phyloP scores from a whole-genome alignment of 139 green algal species.

The Chlamydomonas schloesseri region DNA sequence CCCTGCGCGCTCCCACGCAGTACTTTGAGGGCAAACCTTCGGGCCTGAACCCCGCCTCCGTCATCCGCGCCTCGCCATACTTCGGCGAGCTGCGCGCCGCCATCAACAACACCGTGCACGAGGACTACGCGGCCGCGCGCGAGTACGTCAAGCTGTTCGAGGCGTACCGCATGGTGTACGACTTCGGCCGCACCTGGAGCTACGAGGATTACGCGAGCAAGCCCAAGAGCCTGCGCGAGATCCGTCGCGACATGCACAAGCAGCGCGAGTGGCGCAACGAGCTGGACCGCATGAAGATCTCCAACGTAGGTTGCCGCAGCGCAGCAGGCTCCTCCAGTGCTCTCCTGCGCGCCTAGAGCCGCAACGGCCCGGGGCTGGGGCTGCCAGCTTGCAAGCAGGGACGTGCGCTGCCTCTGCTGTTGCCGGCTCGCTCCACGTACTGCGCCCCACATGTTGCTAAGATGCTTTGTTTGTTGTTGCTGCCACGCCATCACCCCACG shows the following conservation, averaged over 20 bases:
- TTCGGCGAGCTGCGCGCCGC: conserved; percentile 57
- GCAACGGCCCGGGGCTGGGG: too few species aligned
- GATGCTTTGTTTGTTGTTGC: too few species aligned
- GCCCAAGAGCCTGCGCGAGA: conserved; percentile 70
- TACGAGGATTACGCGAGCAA: conserved; percentile 68
- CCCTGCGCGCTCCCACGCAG: too few species aligned
- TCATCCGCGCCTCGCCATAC: conserved; percentile 67
- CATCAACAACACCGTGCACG: conserved; percentile 56
- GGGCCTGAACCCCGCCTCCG: conserved; percentile 71
- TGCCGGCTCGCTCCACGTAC: too few species aligned
- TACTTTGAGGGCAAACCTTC: conserved; percentile 81
- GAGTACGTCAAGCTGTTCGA: conserved; percentile 80
- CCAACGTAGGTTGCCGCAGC: conserved; percentile 48
- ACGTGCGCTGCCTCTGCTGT: too few species aligned
- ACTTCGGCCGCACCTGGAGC: conserved; percentile 77
- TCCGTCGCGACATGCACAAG: conserved; percentile 78
- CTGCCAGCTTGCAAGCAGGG: too few species aligned
- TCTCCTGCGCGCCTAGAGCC: too few species aligned
- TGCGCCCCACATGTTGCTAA: too few species aligned
- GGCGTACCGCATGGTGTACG: conserved; percentile 78
- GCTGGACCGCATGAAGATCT: conserved; percentile 85
- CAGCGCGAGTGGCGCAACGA: conserved; percentile 81
- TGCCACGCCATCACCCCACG: too few species aligned
- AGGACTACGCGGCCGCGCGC: conserved; percentile 65
- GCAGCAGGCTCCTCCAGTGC: too few species aligned